Conservation (phyloP, 441 rosid genomes). For the Francoa sonchifolia region DNA sequence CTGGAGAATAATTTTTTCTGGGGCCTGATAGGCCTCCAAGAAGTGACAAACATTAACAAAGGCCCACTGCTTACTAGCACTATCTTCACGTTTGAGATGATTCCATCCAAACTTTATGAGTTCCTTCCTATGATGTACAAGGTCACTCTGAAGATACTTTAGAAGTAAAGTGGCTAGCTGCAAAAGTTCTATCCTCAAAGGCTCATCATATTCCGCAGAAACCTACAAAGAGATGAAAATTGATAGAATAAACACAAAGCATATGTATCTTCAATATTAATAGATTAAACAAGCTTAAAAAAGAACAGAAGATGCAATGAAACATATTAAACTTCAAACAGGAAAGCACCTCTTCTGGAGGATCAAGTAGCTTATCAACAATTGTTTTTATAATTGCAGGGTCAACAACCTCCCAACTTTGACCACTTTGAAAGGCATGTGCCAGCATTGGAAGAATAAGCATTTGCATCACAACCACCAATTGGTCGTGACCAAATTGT, state of each 20-base stretch:
- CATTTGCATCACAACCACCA: slow-evolving; percentile 97
- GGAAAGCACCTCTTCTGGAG: slow-evolving; percentile 82
- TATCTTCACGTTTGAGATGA: slow-evolving; percentile 99
- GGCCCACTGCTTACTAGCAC: slow-evolving; percentile 99
- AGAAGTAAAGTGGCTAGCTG: slow-evolving; percentile 97
- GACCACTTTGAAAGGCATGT: slow-evolving; percentile 79
- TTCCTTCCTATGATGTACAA: slow-evolving; percentile 96
- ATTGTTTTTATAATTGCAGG: slow-evolving; percentile 70
- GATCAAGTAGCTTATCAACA: slow-evolving; percentile 98
- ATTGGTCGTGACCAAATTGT: slow-evolving; percentile 79
- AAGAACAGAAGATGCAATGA: too few relatives aligned
- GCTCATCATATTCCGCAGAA: slow-evolving; percentile 96
- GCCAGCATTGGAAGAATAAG: slow-evolving; percentile 97
- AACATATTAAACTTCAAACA: slow-evolving; percentile 1
- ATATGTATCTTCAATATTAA: too few relatives aligned
- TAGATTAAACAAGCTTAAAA: too few relatives aligned
- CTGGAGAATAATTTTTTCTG: slow-evolving; percentile 98
- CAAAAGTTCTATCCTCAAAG: slow-evolving; percentile 96
- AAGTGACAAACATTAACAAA: slow-evolving; percentile 99
- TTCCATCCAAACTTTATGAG: slow-evolving; percentile 99
- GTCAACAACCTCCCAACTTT: slow-evolving; percentile 96
- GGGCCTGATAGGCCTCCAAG: slow-evolving; percentile 99
- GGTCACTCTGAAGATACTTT: slow-evolving; percentile 89
- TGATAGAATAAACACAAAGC: too few relatives aligned
- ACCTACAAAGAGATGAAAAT: slow-evolving; percentile 34